Conservation (phyloP, 768 basidiomycete genomes). For the Russula sp. region DNA sequence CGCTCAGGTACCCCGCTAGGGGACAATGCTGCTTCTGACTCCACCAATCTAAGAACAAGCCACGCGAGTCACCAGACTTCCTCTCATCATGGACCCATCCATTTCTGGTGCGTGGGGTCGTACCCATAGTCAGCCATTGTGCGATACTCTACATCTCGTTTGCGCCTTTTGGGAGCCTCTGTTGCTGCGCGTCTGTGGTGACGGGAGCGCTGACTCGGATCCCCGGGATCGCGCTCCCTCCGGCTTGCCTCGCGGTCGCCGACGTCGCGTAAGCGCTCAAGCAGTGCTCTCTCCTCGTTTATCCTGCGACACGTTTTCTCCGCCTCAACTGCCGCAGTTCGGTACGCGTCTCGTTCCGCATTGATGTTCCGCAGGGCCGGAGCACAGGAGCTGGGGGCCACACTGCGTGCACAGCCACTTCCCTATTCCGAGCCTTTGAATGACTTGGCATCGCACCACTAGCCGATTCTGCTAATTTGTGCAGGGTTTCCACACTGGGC, state of each 20-base stretch:
- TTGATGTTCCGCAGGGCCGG: not conserved
- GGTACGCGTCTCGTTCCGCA: conserved; percentile 13
- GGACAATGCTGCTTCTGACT: not conserved
- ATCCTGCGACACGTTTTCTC: conserved; percentile 3
- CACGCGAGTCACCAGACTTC: not conserved
- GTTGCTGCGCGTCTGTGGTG: conserved; percentile 21
- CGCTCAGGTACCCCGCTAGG: conserved; percentile 7
- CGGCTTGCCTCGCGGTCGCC: not conserved
- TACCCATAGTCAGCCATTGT: conserved; percentile 19
- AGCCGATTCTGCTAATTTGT: not conserved
- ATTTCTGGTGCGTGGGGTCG: not conserved
- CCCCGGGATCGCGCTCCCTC: conserved; percentile 1
- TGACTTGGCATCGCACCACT: not conserved
- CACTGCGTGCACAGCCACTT: not conserved
- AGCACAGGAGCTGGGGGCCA: conserved; percentile 22
- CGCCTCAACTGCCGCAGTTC: conserved; percentile 6
- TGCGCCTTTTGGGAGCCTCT: conserved; percentile 13
- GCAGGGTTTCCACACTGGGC: conserved; percentile 6
- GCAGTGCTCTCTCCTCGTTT: conserved; percentile 6
- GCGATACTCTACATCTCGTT: conserved; percentile 19
- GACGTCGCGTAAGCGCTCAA: conserved; percentile 9
- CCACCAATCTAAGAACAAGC: not conserved
- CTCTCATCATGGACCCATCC: not conserved
- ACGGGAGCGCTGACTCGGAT: conserved; percentile 11
- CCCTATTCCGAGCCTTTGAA: not conserved